Percentiles rank a stretch among this genome's conserved stretches.
phyloP scores from a whole-genome alignment of 176 grass and related monocot genomes.

The Carex littledalei region DNA sequence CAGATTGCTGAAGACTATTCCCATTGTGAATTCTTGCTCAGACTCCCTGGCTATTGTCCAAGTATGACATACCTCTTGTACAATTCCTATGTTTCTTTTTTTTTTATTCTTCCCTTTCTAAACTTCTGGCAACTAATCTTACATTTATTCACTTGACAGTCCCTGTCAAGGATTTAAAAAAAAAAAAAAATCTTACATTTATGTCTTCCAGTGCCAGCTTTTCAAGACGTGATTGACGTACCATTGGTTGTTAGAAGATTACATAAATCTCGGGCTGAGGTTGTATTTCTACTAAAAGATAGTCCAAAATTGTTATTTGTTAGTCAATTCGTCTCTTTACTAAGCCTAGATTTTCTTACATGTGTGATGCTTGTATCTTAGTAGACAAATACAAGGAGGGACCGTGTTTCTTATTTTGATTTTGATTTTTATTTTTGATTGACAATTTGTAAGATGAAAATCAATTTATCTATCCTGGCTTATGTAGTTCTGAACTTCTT shows the following conservation, averaged over 20 bases:
- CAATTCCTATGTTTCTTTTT: neutral
- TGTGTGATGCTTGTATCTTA: too few relatives aligned
- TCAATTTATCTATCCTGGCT: too few relatives aligned
- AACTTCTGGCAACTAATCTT: conserved; percentile 12
- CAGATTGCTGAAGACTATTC: conserved; percentile 98
- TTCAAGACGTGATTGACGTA: conserved; percentile 92
- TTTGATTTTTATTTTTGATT: too few relatives aligned
- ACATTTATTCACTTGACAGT: conserved; percentile 9
- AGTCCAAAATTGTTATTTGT: conserved; percentile 1
- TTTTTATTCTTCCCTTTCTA: neutral
- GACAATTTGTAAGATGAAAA: too few relatives aligned
- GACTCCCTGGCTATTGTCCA: conserved; percentile 94
- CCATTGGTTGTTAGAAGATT: conserved; percentile 83
- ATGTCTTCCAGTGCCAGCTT: conserved; percentile 75
- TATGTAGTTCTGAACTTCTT: too few relatives aligned
- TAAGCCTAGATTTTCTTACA: conserved; percentile 18
- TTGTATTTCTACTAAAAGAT: conserved; percentile 19
- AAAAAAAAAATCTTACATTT: conserved; percentile 15
- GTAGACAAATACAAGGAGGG: too few relatives aligned
- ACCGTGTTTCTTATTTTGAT: too few relatives aligned
- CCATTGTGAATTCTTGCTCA: conserved; percentile 85
- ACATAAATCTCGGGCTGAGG: conserved; percentile 79
- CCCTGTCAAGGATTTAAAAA: too few relatives aligned
- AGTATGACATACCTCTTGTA: conserved; percentile 43
- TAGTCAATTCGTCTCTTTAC: neutral